Evolutionary conservation across 2,329 filamentous ascomycete species (phyloP).

Genomic region (Cladophialophora immunda): DNA sequence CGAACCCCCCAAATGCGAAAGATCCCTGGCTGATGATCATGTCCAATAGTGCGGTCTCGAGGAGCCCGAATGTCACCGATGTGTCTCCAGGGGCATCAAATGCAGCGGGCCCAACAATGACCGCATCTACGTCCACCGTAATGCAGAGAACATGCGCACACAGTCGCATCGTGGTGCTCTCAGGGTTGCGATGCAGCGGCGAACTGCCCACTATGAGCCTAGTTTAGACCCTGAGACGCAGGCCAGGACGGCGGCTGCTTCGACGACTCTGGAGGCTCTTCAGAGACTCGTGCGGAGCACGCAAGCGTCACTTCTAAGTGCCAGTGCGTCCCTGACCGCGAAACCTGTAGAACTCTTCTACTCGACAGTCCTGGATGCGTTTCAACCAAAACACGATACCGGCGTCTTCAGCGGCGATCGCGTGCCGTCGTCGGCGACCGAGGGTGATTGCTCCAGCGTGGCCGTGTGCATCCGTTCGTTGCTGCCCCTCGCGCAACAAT

Average conservation of each 20-base stretch:
- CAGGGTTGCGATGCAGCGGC: constrained; percentile 7
- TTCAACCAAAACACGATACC: not conserved
- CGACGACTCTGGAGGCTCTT: not conserved
- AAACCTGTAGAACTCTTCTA: constrained; percentile 16
- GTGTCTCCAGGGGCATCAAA: constrained; percentile 8
- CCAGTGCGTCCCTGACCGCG: not conserved
- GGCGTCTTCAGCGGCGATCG: constrained; percentile 20
- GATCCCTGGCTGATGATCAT: not conserved
- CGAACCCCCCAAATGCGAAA: no score
- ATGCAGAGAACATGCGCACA: constrained; percentile 8
- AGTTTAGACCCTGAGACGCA: not conserved
- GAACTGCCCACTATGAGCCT: not conserved
- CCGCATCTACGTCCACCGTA: constrained; percentile 10
- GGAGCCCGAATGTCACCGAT: constrained; percentile 10
- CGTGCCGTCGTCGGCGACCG: not conserved
- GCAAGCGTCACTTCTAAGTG: not conserved
- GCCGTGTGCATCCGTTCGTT: constrained; percentile 16
- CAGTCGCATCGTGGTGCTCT: constrained; percentile 15
- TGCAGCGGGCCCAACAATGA: constrained; percentile 12
- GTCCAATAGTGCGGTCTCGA: constrained; percentile 8
- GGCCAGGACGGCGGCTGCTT: not conserved
- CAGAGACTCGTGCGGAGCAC: not conserved
- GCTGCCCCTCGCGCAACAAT: constrained; percentile 8
- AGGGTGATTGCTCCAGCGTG: constrained; percentile 9
- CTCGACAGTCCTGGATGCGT: constrained; percentile 15